These are phyloP conservation scores for Candida schatavii DNA, from an alignment of 805 yeast genomes.

Conservation along the genomic window DNA sequence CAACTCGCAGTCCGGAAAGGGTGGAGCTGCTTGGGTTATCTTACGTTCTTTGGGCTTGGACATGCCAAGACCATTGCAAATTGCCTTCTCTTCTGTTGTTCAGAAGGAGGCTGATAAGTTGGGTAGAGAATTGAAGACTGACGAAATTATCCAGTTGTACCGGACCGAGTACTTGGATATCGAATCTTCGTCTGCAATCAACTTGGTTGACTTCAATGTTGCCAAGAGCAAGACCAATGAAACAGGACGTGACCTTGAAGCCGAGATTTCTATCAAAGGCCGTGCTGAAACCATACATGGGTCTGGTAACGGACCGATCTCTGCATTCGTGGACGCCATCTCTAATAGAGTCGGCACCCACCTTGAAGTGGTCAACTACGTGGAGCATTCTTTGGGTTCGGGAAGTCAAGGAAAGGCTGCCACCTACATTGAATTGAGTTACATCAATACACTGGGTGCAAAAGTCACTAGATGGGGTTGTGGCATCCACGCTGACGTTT, in stretches of 20 bases:
- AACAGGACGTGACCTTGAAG: conserved; percentile 47
- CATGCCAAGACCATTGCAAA: conserved; percentile 77
- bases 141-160: conserved; percentile 65
- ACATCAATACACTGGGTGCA: conserved; percentile 35
- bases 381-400: conserved; percentile 76
- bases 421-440: conserved; percentile 52
- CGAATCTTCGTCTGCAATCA: conserved; percentile 27
- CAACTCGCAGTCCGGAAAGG: conserved; percentile 85
- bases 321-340: conserved; percentile 68
- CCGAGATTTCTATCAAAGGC: conserved; percentile 42
- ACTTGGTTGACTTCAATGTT: conserved; percentile 48
- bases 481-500: conserved; percentile 86
- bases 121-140: conserved; percentile 68
- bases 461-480: conserved; percentile 72
- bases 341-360: conserved; percentile 44
- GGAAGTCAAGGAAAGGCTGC: conserved; percentile 75
- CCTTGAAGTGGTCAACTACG: conserved; percentile 65
- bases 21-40: conserved; percentile 88
- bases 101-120: conserved; percentile 65
- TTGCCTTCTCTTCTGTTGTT: conserved; percentile 68
- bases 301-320: conserved; percentile 78
- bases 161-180: conserved; percentile 53
- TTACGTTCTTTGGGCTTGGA: conserved; percentile 73
- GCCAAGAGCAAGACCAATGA: conserved; percentile 33
- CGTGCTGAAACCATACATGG: conserved; percentile 46